Percentiles rank a stretch among this genome's conserved stretches.
Evolutionary conservation across 495 filamentous ascomycete species (phyloP).

Genomic region (Hypoxylon cercidicola): DNA sequence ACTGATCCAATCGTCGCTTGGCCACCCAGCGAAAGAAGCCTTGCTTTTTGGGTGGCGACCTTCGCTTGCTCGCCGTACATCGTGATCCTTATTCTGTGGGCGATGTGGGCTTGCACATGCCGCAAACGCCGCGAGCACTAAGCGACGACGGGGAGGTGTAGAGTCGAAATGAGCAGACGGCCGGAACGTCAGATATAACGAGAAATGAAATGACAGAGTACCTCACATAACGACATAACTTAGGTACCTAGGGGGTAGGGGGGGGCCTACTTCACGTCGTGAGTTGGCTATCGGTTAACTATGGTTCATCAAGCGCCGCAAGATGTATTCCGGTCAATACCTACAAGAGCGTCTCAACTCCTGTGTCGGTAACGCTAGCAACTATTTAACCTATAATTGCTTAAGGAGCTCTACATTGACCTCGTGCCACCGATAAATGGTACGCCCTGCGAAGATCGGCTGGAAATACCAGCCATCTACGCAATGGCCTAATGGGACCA

Average conservation of each 20-base stretch:
- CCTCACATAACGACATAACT: too few relatives aligned
- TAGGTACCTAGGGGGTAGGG: too few relatives aligned
- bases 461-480: conserved; percentile 7
- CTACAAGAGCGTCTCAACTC: too few relatives aligned
- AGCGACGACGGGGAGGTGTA: background rate
- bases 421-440: conserved; percentile 6
- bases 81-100: conserved; percentile 20
- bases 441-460: background rate
- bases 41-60: conserved; percentile 25
- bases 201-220: too few relatives aligned
- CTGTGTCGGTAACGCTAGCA: too few relatives aligned
- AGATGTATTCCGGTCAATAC: too few relatives aligned
- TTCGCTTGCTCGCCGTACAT: conserved; percentile 5
- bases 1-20: conserved; percentile 22
- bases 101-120: conserved; percentile 3
- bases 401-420: too few relatives aligned
- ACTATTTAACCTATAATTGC: too few relatives aligned
- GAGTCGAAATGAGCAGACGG: background rate
- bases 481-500: background rate
- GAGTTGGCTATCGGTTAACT: too few relatives aligned
- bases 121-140: background rate
- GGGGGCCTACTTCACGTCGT: too few relatives aligned
- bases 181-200: background rate
- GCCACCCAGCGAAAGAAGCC: conserved; percentile 26
- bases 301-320: too few relatives aligned